Percentiles rank a stretch among this genome's conserved stretches.
Conservation (phyloP, 345 rosid species). For the Citrus glauca region DNA sequence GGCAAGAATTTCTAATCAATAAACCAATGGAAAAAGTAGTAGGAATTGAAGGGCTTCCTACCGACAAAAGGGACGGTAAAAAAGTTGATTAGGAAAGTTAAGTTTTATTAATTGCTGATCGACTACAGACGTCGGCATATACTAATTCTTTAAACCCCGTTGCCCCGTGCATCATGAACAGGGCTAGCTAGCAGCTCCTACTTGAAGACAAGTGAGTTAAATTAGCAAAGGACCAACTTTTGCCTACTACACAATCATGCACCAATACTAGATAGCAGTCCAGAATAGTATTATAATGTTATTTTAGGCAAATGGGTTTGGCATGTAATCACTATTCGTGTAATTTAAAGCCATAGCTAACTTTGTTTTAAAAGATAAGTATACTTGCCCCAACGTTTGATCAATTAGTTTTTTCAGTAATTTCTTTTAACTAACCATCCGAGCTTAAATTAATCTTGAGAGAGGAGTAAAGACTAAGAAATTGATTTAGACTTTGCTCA, state of each 20-base stretch:
- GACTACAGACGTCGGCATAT: neutral
- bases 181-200: neutral
- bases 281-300: neutral
- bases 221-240: too few species aligned
- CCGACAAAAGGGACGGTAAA: slow-evolving; percentile 8
- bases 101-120: neutral
- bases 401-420: too few species aligned
- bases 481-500: too few species aligned
- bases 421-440: too few species aligned
- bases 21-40: neutral
- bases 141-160: neutral
- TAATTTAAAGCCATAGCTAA: neutral
- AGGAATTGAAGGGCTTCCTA: neutral
- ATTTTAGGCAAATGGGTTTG: neutral
- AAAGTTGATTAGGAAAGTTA: neutral
- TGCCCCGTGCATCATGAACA: neutral
- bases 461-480: too few species aligned
- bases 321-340: neutral
- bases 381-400: too few species aligned
- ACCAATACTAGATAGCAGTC: neutral
- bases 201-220: neutral
- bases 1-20: neutral
- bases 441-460: too few species aligned
- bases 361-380: too few species aligned
- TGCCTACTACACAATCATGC: too few species aligned